Conservation (phyloP, 2,329 filamentous ascomycete species). For the Sporothrix globosa region DNA sequence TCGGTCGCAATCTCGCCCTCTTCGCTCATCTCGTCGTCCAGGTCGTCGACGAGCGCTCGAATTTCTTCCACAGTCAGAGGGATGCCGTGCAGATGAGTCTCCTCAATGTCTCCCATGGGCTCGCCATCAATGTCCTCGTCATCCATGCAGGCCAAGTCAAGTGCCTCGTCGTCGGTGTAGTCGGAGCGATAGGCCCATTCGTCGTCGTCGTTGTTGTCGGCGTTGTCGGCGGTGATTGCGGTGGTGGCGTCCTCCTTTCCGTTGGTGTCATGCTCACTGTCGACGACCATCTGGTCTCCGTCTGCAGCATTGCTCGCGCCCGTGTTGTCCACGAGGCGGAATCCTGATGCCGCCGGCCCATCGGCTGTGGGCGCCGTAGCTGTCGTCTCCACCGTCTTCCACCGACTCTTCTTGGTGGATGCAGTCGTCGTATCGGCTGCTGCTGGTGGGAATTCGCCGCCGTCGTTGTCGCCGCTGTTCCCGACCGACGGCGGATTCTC, state of each 20-base stretch:
- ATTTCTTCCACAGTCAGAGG: slow-evolving; percentile 46
- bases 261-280: not conserved
- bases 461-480: slow-evolving; percentile 42
- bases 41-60: slow-evolving; percentile 26
- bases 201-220: slow-evolving; percentile 36
- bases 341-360: slow-evolving; percentile 42
- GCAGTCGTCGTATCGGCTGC: slow-evolving; percentile 38
- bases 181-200: slow-evolving; percentile 35
- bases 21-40: slow-evolving; percentile 35
- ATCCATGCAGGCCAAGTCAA: slow-evolving; percentile 53
- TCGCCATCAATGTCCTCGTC: slow-evolving; percentile 52
- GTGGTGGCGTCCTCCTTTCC: not conserved
- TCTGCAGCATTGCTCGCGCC: not conserved
- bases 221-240: too few species aligned
- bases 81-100: slow-evolving; percentile 41
- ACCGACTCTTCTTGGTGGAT: slow-evolving; percentile 49
- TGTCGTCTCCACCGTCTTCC: slow-evolving; percentile 55
- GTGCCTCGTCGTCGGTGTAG: slow-evolving; percentile 46
- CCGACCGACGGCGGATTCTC: slow-evolving; percentile 63
- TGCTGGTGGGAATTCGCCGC: not conserved
- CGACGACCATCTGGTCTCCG: slow-evolving; percentile 3
- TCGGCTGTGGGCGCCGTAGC: slow-evolving; percentile 27
- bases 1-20: slow-evolving; percentile 37
- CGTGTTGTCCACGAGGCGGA: not conserved
- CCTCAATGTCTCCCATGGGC: slow-evolving; percentile 43